Conservation (phyloP, 1,139 yeast species). For the Taiozyma sp. region DNA sequence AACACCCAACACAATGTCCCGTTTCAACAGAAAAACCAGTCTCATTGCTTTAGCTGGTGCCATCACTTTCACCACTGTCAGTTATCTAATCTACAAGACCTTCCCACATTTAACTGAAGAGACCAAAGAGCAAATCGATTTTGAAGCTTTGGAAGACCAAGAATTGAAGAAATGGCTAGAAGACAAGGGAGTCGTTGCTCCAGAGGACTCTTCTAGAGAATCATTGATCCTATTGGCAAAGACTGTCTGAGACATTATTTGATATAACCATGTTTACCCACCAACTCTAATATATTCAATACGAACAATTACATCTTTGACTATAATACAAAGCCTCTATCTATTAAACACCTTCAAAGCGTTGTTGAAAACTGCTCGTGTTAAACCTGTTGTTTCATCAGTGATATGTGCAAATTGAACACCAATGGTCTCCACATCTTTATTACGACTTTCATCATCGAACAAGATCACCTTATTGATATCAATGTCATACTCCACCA, state of each 20-base stretch:
- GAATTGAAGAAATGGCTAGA: conserved; percentile 36
- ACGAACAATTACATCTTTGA: too few relatives aligned
- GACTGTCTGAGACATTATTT: conserved; percentile 29
- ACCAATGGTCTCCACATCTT: conserved; percentile 58
- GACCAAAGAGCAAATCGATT: background rate
- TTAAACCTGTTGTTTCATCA: conserved; percentile 42
- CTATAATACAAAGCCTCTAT: too few relatives aligned
- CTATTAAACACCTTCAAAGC: conserved; percentile 33
- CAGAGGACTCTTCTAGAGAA: conserved; percentile 42
- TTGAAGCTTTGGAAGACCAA: conserved; percentile 37
- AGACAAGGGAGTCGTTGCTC: conserved; percentile 43
- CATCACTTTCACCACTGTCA: conserved; percentile 35
- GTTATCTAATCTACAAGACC: conserved; percentile 42
- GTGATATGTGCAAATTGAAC: conserved; percentile 55
- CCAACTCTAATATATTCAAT: too few relatives aligned
- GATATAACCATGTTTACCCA: too few relatives aligned
- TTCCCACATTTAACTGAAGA: conserved; percentile 41
- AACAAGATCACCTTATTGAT: conserved; percentile 54
- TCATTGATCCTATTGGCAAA: conserved; percentile 46
- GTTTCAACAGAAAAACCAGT: conserved; percentile 12
- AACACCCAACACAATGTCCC: conserved; percentile 3
- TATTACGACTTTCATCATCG: conserved; percentile 67
- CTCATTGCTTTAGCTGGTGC: conserved; percentile 33
- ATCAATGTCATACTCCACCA: conserved; percentile 34
- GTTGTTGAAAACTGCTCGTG: conserved; percentile 39